A percentile compares a stretch with the other conserved stretches of the same genome.
Evolutionary conservation across 495 filamentous ascomycete species (phyloP).

Genomic region (Pyrenula massariospora): DNA sequence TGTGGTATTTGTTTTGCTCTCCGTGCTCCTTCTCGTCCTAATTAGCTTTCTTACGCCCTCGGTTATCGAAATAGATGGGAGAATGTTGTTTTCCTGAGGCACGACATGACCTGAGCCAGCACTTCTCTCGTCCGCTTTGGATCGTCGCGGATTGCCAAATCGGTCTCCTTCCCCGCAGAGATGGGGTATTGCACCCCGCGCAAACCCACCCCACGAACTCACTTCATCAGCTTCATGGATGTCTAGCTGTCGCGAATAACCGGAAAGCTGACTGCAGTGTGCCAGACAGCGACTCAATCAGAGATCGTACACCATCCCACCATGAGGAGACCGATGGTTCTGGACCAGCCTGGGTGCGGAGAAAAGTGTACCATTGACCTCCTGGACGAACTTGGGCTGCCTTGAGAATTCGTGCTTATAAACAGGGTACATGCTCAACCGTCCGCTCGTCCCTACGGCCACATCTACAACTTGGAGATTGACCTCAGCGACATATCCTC

Average conservation of each 20-base stretch:
- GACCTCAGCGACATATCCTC: no score
- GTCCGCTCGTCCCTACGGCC: no score
- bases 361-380: not conserved
- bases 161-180: not conserved
- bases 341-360: not conserved
- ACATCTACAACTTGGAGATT: no score
- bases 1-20: no score
- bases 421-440: no score
- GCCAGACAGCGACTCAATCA: not conserved
- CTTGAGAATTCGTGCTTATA: no score
- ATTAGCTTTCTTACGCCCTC: no score
- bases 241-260: not conserved
- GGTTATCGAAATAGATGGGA: no score
- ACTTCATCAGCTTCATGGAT: not conserved
- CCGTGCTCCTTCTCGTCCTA: no score
- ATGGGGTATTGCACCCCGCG: not conserved
- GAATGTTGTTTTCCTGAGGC: no score
- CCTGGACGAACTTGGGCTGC: no score
- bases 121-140: not conserved
- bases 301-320: not conserved
- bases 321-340: not conserved
- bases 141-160: not conserved
- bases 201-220: not conserved
- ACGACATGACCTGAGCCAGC: no score
- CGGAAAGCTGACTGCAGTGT: not conserved